Base-by-base conservation (phyloP, 495 filamentous ascomycete genomes). In the Aspergillus affinis region DNA sequence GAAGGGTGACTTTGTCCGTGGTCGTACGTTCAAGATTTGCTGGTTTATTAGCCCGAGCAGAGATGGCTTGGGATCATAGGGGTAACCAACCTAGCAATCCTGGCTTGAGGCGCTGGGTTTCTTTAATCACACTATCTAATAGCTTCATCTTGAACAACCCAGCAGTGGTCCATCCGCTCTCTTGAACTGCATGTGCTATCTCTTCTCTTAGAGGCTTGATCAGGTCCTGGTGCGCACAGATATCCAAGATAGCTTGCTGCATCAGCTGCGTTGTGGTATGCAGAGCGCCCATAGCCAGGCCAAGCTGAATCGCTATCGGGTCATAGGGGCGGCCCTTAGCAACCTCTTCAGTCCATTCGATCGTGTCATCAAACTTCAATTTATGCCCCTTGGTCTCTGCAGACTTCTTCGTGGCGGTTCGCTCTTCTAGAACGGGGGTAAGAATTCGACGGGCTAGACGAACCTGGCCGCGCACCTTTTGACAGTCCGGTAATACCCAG, bases 131-230 rank as follows among this genome's bases (percentile, higher is more conserved):
- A 55, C 67, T 73, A 51, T 73, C 71, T 70, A 83, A 72, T 36
- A 81, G 60, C 60, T 72, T 66, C 21, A 84, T 70, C 46, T 81
- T 78, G 41, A 70, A 70, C 6, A 80, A 21, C 0, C 72, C 68
- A 10, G 69, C 67, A 57, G 75, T 79, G 3, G 69, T 70, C 75
- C 78, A 79, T 6, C 64, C 68, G 17, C 64, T 61, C 32, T 61
- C 32, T 17, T 50, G 15, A 1, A 68, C 29, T 0, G 70, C 67
- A 4, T 61, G 48, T 4, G 59, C 48, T 3, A 71, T 49, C 30
- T 76, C 71, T 1, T 71, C 54, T 6, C 69, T 51, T 9, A 72
- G 18, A 23, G 59, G 48, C 4, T 48, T 29, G n/a, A 76, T 54
- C 23, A 79, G 61, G 19, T 78, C 75, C 7, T 74, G 72, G 19